Evolutionary conservation across 495 filamentous ascomycete species (phyloP).

Genomic region (Daldinia loculata): DNA sequence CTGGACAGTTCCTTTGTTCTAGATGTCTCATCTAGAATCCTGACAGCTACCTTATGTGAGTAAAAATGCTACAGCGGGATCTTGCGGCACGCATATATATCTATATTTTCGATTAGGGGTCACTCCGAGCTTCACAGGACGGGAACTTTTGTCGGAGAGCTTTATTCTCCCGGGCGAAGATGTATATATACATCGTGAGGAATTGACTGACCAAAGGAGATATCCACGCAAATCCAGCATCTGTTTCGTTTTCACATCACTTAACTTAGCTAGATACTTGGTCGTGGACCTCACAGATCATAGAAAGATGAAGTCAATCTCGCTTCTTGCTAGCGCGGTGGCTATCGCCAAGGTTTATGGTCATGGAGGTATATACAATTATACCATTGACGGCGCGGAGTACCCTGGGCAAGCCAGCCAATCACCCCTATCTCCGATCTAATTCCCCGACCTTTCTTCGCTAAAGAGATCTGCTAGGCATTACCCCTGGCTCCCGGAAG

Average conservation of each 20-base stretch:
- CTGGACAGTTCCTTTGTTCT: too few relatives aligned
- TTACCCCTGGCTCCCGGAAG: slow-evolving; percentile 1
- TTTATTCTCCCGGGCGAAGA: neutral
- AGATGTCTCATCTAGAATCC: too few relatives aligned
- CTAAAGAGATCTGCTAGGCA: neutral
- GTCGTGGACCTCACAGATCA: neutral
- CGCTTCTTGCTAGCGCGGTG: neutral
- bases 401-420: neutral
- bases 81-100: neutral
- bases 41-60: too few relatives aligned
- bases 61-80: neutral
- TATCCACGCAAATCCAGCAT: neutral
- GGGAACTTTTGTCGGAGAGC: neutral
- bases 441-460: neutral
- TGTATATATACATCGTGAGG: neutral
- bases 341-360: neutral
- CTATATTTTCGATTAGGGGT: neutral
- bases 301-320: neutral
- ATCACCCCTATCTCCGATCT: neutral
- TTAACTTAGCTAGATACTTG: neutral
- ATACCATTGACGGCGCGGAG: neutral
- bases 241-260: neutral
- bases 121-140: neutral
- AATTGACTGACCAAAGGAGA: neutral
- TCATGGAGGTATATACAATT: neutral